Conservation (phyloP, 73 alveolate genomes). For the Paramecium caudatum region DNA sequence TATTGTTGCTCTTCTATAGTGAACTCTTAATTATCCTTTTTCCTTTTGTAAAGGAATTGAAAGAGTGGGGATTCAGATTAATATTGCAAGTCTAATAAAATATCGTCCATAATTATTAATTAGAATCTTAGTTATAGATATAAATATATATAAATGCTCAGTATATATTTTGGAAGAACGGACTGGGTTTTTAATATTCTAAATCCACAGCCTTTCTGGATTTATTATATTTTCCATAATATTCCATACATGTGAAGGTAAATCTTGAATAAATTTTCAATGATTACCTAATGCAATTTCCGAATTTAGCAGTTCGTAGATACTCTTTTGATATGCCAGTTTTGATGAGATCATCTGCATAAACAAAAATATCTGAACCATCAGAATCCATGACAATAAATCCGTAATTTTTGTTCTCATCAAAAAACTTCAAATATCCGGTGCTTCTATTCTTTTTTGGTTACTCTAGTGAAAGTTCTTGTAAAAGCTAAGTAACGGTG, state of each 20-base stretch:
- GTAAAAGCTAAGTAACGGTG: not conserved
- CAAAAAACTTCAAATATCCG: slow-evolving; percentile 86
- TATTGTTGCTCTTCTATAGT: not conserved
- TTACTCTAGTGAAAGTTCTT: slow-evolving; percentile 29
- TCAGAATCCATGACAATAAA: slow-evolving; percentile 86
- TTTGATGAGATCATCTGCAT: slow-evolving; percentile 83
- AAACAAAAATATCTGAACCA: slow-evolving; percentile 87
- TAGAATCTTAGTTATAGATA: not conserved
- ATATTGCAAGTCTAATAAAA: not conserved
- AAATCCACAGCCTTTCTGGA: slow-evolving; percentile 75
- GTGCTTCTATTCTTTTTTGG: slow-evolving; percentile 56
- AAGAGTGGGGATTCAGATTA: slow-evolving; percentile 22
- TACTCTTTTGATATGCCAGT: slow-evolving; percentile 80
- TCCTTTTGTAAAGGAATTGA: not conserved
- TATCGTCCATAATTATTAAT: not conserved
- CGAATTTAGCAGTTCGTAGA: slow-evolving; percentile 52
- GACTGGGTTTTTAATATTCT: slow-evolving; percentile 46
- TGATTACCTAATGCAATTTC: slow-evolving; percentile 59
- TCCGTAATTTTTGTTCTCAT: slow-evolving; percentile 87
- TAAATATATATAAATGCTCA: slow-evolving; percentile 7
- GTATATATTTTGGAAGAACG: slow-evolving; percentile 40
- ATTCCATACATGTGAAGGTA: slow-evolving; percentile 74
- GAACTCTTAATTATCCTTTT: not conserved
- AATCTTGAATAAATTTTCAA: slow-evolving; percentile 13
- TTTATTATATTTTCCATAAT: slow-evolving; percentile 71